These are phyloP conservation scores for Uronychia setigera DNA, from an alignment of 73 alveolate genomes.

Conservation along the genomic window DNA sequence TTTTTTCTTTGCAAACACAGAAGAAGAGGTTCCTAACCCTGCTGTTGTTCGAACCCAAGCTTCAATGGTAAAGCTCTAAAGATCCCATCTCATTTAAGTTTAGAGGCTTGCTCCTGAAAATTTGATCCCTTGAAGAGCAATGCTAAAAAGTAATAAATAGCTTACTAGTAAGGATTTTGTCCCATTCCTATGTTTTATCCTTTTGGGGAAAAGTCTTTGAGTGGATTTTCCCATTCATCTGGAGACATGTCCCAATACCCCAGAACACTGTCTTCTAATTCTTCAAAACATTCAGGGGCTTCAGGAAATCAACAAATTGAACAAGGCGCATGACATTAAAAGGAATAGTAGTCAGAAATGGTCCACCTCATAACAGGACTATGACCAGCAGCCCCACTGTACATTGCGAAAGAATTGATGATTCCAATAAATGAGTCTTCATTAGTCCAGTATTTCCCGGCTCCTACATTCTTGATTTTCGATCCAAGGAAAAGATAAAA, in stretches of 20 bases:
- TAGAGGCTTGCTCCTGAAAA: slow-evolving; percentile 11
- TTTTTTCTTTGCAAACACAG: slow-evolving; percentile 12
- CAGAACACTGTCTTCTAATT: slow-evolving; percentile 5
- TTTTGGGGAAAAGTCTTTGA: slow-evolving; percentile 14
- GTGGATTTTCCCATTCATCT: slow-evolving; percentile 11
- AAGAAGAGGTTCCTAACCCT: not conserved
- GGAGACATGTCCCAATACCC: slow-evolving; percentile 43
- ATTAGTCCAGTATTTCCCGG: not conserved
- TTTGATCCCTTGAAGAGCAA: not conserved
- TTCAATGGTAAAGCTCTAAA: slow-evolving; percentile 12
- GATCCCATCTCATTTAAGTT: slow-evolving; percentile 1
- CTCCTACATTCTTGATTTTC: not conserved
- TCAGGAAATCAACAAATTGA: slow-evolving; percentile 19
- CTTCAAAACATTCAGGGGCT: slow-evolving; percentile 29
- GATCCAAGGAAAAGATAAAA: not conserved
- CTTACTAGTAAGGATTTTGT: not conserved
- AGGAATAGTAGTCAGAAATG: slow-evolving; percentile 8
- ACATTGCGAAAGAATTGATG: not conserved
- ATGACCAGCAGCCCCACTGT: not conserved
- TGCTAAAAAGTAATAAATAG: not conserved
- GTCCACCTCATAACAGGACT: slow-evolving; percentile 14
- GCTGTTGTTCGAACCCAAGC: slow-evolving; percentile 17
- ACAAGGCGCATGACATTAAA: slow-evolving; percentile 23
- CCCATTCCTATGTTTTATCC: not conserved
- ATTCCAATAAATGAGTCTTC: not conserved